Evolutionary conservation across 345 rosid genomes (phyloP).

Genomic region (Rhodamnia argentea): DNA sequence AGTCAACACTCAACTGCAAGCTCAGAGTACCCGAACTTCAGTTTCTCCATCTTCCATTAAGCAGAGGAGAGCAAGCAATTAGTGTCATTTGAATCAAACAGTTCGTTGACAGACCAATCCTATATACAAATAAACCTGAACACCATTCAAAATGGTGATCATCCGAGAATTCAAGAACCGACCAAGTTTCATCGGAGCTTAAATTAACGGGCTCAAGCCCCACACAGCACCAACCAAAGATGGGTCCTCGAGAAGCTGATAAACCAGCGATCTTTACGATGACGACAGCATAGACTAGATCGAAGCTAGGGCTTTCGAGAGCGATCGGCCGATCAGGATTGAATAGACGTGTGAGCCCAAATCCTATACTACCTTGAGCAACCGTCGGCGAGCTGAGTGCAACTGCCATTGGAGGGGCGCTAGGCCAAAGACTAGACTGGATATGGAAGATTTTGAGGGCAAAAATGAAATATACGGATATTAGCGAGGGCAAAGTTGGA

Average conservation of each 20-base stretch:
- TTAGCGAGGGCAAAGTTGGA: background rate
- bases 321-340: rapidly evolving
- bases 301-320: background rate
- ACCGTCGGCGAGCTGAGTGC: background rate
- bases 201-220: background rate
- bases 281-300: background rate
- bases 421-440: background rate
- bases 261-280: background rate
- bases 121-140: too few species aligned
- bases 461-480: background rate
- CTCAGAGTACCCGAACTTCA: too few species aligned
- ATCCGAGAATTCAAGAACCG: background rate
- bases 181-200: background rate
- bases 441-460: background rate
- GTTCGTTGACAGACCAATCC: background rate
- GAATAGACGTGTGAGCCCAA: background rate
- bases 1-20: too few species aligned
- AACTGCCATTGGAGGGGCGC: background rate
- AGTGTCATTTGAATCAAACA: background rate
- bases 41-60: background rate
- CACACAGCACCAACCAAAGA: background rate
- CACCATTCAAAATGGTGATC: background rate
- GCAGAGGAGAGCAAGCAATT: too few species aligned
- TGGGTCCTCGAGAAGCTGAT: background rate
- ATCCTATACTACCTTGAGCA: background rate